Evolutionary conservation across 495 filamentous ascomycete genomes (phyloP), one percentile per base, ranked within the genome.

Genomic region (Hyaloscypha finlandica): DNA sequence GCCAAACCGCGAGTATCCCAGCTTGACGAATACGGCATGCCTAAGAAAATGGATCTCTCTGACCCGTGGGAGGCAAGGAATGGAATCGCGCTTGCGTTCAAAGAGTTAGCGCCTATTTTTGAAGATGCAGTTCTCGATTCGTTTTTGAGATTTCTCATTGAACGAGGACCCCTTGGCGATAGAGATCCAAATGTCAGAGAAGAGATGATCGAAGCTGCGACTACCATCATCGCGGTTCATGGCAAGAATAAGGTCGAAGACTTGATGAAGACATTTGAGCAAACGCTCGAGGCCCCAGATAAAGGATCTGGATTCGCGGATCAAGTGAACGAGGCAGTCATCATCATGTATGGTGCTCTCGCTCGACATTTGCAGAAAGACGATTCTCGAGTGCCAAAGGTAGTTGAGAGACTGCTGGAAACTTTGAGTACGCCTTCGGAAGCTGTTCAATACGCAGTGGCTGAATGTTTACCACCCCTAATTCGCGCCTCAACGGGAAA

Each of bases 371-470:
- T 99, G 52, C 88, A 90, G 67, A 79, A 87, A 3, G 92, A 93
- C 8, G 95, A 99, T 74, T 77, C 85, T 61, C 92, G 95, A 64
- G 83, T 98, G 52, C 92, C 92, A 8, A 87, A 89, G 12, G 94
- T 97, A 57, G 86, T 98, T 35, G 87, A 92, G 66, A 86, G 92
- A 64, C 81, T 99, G 20, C 84, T 98, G 39, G 86, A 85, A 29
- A 96, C 96, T 6, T 82, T 99, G 32, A 92, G 89, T 72, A 98
- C 94, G 9, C 95, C 95, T n/a, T 97, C 94, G 4, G 95, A 99
- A 75, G 90, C 90, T 9, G 95, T 99, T 4, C 95, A 99, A 75
- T 97, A 95, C 72, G 95, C 95, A 29, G 92, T 97, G 16, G 92
- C 95, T 6, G 91, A 92, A 67, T 99, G 95, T 73, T 81, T 99